Conservation (phyloP, 352 stramenopile species). For the Phytophthora agathidicida region DNA sequence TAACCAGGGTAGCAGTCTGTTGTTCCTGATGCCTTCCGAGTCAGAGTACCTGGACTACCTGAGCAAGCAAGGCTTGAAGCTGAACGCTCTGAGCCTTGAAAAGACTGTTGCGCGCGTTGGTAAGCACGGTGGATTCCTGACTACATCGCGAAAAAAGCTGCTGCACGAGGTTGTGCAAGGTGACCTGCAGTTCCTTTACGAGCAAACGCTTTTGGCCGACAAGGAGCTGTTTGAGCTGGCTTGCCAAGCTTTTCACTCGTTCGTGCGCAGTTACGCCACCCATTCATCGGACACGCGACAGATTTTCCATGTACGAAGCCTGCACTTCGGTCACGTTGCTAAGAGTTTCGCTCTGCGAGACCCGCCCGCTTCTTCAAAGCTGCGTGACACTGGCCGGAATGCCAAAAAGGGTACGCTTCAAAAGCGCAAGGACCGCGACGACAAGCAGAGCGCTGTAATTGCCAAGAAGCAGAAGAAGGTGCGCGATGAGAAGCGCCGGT, state of each 20-base stretch:
- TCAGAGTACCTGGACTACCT: conserved; percentile 95
- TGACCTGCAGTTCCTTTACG: conserved; percentile 85
- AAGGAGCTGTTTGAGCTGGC: conserved; percentile 85
- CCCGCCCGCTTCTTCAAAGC: conserved; percentile 77
- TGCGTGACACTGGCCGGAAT: conserved; percentile 76
- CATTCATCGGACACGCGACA: conserved; percentile 89
- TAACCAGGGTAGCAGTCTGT: conserved; percentile 95
- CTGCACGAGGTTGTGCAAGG: conserved; percentile 81
- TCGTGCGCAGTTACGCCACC: conserved; percentile 93
- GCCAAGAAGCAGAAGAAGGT: conserved; percentile 70
- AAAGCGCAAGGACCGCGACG: conserved; percentile 82
- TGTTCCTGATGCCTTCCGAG: conserved; percentile 98
- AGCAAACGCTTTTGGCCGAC: conserved; percentile 83
- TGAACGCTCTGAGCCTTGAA: conserved; percentile 88
- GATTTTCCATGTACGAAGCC: conserved; percentile 93
- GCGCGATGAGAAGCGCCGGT: conserved; percentile 64
- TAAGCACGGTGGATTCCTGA: conserved; percentile 63
- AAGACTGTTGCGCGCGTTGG: conserved; percentile 77
- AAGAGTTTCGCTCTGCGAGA: conserved; percentile 93
- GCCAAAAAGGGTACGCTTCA: conserved; percentile 82
- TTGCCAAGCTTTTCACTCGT: conserved; percentile 92
- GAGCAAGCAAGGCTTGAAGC: conserved; percentile 75
- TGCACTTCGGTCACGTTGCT: conserved; percentile 95
- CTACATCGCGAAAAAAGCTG: conserved; percentile 77
- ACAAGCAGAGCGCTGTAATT: conserved; percentile 63